These are phyloP conservation scores for Chimonanthus salicifolius DNA, from an alignment of 164 flowering plant genomes.

Conservation along the genomic window DNA sequence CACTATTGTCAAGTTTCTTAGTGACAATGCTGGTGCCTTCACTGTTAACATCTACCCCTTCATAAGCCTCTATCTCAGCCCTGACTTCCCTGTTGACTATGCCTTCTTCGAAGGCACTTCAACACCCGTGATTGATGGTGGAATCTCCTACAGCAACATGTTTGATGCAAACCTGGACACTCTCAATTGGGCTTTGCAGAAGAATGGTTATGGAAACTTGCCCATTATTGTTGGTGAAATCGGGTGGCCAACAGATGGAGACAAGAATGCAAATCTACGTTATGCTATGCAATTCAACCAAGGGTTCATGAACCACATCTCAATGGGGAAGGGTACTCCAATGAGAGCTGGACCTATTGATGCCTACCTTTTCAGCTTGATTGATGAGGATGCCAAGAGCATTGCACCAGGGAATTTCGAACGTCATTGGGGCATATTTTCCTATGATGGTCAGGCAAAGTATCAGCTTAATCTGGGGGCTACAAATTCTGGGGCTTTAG, in stretches of 20 bases:
- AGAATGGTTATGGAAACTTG: conserved; percentile 63
- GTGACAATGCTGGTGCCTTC: conserved; percentile 60
- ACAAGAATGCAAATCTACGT: conserved; percentile 54
- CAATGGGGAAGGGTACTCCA: conserved; percentile 76
- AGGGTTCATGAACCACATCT: conserved; percentile 69
- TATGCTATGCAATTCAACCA: conserved; percentile 78
- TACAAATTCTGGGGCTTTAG: conserved; percentile 42
- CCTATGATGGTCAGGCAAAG: conserved; percentile 66
- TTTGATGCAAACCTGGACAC: conserved; percentile 91
- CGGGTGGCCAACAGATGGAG: conserved; percentile 97
- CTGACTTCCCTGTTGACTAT: conserved; percentile 76
- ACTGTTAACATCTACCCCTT: conserved; percentile 90
- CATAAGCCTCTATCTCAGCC: conserved; percentile 67
- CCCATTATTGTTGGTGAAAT: conserved; percentile 84
- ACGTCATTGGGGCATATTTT: conserved; percentile 85
- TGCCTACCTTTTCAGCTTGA: conserved; percentile 75
- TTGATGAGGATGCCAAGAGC: conserved; percentile 87
- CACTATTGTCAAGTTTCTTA: conserved; percentile 61
- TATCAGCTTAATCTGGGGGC: conserved; percentile 67
- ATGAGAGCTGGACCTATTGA: conserved; percentile 64
- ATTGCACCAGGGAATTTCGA: conserved; percentile 83
- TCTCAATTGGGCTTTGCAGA: conserved; percentile 70
- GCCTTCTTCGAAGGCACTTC: conserved; percentile 78
- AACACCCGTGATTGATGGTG: conserved; percentile 48
- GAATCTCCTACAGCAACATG: conserved; percentile 55